Evolutionary conservation across 2,329 filamentous ascomycete genomes (phyloP).

Genomic region (Fusarium austroafricanum): DNA sequence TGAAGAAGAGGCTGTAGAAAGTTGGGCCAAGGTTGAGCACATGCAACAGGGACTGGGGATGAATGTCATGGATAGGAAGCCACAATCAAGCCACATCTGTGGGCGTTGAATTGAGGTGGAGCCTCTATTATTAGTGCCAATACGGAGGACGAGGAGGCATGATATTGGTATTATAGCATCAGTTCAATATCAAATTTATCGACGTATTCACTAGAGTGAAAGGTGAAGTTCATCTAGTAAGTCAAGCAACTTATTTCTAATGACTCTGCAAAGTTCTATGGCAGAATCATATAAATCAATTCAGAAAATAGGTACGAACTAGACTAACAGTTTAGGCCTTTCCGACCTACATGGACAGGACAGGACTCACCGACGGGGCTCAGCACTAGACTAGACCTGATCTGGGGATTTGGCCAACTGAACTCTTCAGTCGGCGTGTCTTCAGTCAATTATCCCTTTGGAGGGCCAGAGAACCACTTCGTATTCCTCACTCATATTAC

Average conservation of each 20-base stretch:
- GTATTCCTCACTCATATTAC: slow-evolving; percentile 39
- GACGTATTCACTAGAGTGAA: neutral
- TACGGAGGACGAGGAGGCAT: slow-evolving; percentile 8
- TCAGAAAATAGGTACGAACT: neutral
- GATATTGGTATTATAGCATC: neutral
- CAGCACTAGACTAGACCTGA: slow-evolving; percentile 41
- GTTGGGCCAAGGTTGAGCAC: slow-evolving; percentile 1
- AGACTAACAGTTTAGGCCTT: neutral
- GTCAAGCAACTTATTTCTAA: neutral
- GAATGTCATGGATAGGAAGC: slow-evolving; percentile 22
- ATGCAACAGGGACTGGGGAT: neutral
- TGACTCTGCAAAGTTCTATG: too few relatives aligned
- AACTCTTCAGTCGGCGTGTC: slow-evolving; percentile 46
- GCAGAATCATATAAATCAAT: neutral
- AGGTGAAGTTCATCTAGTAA: neutral
- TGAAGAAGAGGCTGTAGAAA: neutral
- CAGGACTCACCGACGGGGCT: slow-evolving; percentile 24
- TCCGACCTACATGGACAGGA: neutral
- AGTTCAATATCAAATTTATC: too few relatives aligned
- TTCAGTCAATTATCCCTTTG: slow-evolving; percentile 40
- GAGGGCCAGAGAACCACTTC: slow-evolving; percentile 40
- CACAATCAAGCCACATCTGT: slow-evolving; percentile 26
- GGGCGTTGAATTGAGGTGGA: slow-evolving; percentile 17
- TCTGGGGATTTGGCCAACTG: slow-evolving; percentile 30
- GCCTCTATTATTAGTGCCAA: slow-evolving; percentile 6